Evolutionary conservation across 73 alveolate species (phyloP).

Genomic region (Paramecium caudatum): DNA sequence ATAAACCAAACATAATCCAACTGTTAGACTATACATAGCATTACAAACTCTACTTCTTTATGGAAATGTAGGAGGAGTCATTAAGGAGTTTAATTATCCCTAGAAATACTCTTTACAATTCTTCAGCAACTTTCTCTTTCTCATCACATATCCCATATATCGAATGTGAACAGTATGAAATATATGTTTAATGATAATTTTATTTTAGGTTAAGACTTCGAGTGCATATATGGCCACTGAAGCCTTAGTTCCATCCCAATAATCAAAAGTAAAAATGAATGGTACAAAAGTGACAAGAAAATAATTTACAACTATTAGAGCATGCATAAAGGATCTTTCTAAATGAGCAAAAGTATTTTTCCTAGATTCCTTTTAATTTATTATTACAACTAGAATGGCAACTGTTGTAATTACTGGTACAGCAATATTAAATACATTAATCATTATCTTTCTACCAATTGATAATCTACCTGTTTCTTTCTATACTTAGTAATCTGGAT

Average conservation of each 20-base stretch:
- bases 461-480: slow-evolving; percentile 25
- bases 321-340: slow-evolving; percentile 32
- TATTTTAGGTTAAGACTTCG: background rate
- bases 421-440: background rate
- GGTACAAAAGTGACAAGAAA: slow-evolving; percentile 58
- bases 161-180: slow-evolving; percentile 55
- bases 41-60: slow-evolving; percentile 37
- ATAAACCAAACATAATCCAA: slow-evolving; percentile 2
- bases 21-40: background rate
- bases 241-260: slow-evolving; percentile 24
- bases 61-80: slow-evolving; percentile 61
- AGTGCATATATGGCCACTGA: slow-evolving; percentile 48
- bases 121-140: slow-evolving; percentile 35
- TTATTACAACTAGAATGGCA: slow-evolving; percentile 16
- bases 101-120: background rate
- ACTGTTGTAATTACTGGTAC: background rate
- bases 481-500: background rate
- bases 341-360: slow-evolving; percentile 48
- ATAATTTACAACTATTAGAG: background rate
- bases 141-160: background rate
- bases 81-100: slow-evolving; percentile 22
- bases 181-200: background rate
- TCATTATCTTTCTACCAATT: background rate
- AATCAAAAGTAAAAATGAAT: slow-evolving; percentile 27
- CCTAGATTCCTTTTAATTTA: background rate